phyloP scores from a whole-genome alignment of 306 rosid species.

The Vigna nakashimae region DNA sequence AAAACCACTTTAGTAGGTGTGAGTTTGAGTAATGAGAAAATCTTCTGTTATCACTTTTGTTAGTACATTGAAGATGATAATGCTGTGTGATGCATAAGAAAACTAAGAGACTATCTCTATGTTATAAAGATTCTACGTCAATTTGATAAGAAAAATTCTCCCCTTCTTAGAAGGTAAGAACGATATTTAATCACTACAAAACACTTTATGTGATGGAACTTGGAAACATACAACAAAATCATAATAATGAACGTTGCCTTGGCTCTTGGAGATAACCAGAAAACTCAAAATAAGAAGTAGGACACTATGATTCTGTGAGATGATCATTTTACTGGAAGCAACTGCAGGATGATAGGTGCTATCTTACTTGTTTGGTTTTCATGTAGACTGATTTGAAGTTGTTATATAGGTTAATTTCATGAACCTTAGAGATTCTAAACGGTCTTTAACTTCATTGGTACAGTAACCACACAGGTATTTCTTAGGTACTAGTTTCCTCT shows the following conservation, averaged over 20 bases:
- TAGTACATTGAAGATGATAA: neutral
- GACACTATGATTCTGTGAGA: neutral
- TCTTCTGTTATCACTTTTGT: neutral
- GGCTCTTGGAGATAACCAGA: constrained; percentile 11
- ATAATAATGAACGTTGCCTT: constrained; percentile 12
- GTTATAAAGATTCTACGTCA: neutral
- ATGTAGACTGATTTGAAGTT: neutral
- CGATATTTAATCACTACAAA: neutral
- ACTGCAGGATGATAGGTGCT: neutral
- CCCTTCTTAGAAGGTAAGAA: neutral
- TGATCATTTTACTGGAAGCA: neutral
- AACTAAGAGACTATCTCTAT: neutral
- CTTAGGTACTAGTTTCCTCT: neutral
- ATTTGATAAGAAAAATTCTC: neutral
- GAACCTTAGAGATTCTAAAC: neutral
- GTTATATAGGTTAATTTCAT: constrained; percentile 13
- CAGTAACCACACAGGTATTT: neutral
- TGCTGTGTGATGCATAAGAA: neutral
- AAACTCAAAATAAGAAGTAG: constrained; percentile 10
- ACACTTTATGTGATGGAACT: neutral
- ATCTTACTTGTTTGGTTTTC: neutral
- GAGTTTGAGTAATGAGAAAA: neutral
- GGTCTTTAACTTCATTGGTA: neutral
- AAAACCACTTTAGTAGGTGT: neutral
- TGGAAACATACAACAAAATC: neutral